Evolutionary conservation across 305 asterid species (phyloP).

Genomic region (Striga hermonthica): DNA sequence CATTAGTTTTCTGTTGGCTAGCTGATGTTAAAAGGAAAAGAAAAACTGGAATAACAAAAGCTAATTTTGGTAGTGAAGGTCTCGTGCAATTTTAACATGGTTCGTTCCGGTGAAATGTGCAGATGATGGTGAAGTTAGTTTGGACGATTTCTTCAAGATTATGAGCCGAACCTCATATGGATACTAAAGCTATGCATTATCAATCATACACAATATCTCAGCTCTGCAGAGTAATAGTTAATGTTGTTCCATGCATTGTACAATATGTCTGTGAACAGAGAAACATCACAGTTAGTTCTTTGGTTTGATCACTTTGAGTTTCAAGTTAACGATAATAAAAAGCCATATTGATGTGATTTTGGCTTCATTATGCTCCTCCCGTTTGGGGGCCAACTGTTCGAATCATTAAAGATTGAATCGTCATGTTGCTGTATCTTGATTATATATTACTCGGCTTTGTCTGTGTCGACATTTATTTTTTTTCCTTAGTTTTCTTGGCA

Average conservation of each 20-base stretch:
- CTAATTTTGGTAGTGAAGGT: too few species aligned
- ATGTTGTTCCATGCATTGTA: conserved; percentile 27
- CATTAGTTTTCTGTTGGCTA: too few species aligned
- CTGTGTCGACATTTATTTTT: too few species aligned
- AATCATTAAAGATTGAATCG: too few species aligned
- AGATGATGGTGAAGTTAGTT: conserved; percentile 71
- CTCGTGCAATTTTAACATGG: neutral
- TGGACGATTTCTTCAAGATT: conserved; percentile 66
- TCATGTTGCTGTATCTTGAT: too few species aligned
- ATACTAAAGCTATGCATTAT: conserved; percentile 34
- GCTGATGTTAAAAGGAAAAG: too few species aligned
- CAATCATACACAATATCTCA: neutral
- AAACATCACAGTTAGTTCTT: neutral
- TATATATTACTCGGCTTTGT: too few species aligned
- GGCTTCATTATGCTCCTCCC: too few species aligned
- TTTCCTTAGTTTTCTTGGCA: too few species aligned
- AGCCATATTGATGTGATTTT: neutral
- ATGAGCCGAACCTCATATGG: conserved; percentile 72
- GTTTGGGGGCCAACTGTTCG: too few species aligned
- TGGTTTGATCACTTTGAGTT: neutral
- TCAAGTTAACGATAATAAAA: conserved; percentile 9
- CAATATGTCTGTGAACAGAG: conserved; percentile 12
- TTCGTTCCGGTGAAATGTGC: conserved; percentile 31
- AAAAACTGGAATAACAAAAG: too few species aligned
- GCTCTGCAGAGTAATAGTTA: neutral